A percentile compares a stretch with the other conserved stretches of the same genome.
These are phyloP conservation scores for Angomonas deanei DNA, from an alignment of 208 protist genomes.

Conservation along the genomic window DNA sequence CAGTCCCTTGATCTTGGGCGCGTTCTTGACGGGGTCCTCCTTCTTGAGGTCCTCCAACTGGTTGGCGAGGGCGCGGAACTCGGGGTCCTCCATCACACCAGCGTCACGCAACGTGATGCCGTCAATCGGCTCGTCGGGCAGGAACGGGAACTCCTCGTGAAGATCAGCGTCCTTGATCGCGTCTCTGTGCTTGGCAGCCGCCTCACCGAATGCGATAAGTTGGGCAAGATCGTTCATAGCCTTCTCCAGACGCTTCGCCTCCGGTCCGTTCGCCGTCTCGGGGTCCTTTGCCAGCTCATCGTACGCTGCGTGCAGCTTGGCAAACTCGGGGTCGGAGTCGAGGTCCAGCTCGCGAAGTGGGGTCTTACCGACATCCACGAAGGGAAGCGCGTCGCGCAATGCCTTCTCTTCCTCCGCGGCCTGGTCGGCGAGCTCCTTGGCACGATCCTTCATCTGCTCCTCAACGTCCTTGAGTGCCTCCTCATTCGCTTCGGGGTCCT, in stretches of 20 bases:
- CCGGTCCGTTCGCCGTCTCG: constrained; percentile 13
- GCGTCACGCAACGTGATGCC: constrained; percentile 19
- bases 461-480: constrained; percentile 7
- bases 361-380: constrained; percentile 13
- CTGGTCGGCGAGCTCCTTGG: constrained; percentile 11
- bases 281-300: constrained; percentile 28
- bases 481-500: background rate
- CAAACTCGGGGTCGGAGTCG: constrained; percentile 17
- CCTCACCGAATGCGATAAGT: constrained; percentile 17
- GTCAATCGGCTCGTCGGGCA: constrained; percentile 22
- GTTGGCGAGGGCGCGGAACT: constrained; percentile 20
- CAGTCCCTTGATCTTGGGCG: constrained; percentile 8
- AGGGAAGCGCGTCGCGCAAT: constrained; percentile 23
- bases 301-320: constrained; percentile 22
- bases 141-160: constrained; percentile 17
- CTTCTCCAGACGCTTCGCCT: constrained; percentile 21
- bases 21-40: constrained; percentile 7
- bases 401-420: constrained; percentile 16
- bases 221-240: constrained; percentile 16
- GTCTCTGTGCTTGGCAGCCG: background rate
- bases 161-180: constrained; percentile 10
- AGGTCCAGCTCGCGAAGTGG: constrained; percentile 30
- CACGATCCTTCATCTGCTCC: constrained; percentile 9
- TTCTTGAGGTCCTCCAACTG: constrained; percentile 18
- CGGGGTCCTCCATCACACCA: constrained; percentile 22